Base-by-base conservation (phyloP, 352 stramenopile species). In the Globisporangium alternatum region DNA sequence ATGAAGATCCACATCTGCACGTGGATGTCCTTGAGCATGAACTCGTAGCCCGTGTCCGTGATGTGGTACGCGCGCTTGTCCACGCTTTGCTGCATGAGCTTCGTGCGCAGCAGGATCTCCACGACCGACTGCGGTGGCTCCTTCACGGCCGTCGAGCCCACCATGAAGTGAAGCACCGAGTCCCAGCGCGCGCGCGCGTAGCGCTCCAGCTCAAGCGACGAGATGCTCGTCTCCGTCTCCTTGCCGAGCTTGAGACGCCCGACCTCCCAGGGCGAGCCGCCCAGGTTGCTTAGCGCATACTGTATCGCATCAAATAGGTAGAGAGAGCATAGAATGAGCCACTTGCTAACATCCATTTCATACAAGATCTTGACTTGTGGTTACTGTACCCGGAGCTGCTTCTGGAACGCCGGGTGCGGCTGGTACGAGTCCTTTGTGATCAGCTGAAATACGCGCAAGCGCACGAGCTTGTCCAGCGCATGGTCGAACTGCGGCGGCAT, bases 1-100 rank as follows among this genome's bases (percentile, higher is more conserved):
- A 97, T 90, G 58, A 97, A 95, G 66, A 95, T 95, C 89, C 89
- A 97, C 76, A 93, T 94, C 65, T 97, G 89, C 62, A 95, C 80
- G 78, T 97, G 89, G 51, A 96, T 93, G 48, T 97, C 88, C 67
- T 96, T 95, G 59, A 97, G 76, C 89, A 97, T 95, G 66, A 97
- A 97, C 74, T 97, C 87, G 74, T 96, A 96, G 51, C 89, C 88
- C 48, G 84, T 92, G 71, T 95, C 83, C 41, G 88, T 95, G 62
- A 95, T 94, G 69, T 93, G 85, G 41, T 95, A 77, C 51, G 88
- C 70, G 59, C 77, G 77, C 21, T 78, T 78, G 57, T 91, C 58
- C 15, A 48, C 55, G 69, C 72, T 89, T 39, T 86, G 68, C 60
- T 91, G 81, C 60, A 95, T 86, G 13, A 95, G 69, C 41, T 68